Evolutionary conservation across 2,329 filamentous ascomycete species (phyloP).

Genomic region (Zelopaecilomyces penicillatus): DNA sequence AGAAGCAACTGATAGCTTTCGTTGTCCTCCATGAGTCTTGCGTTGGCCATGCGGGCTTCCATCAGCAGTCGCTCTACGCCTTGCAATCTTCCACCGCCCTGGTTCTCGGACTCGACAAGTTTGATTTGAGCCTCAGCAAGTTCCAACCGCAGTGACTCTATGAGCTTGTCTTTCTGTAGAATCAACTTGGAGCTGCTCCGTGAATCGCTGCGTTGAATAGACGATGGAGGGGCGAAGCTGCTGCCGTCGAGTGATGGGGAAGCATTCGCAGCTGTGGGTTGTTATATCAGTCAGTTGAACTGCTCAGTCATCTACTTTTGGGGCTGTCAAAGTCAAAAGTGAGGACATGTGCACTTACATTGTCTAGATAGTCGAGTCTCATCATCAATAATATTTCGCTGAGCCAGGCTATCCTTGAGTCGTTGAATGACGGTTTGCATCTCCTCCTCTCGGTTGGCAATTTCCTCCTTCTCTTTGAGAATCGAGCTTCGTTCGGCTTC

Average conservation of each 20-base stretch:
- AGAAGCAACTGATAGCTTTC: constrained; percentile 95
- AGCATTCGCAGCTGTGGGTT: constrained; percentile 35
- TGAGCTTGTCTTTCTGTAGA: constrained; percentile 91
- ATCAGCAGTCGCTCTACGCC: constrained; percentile 87
- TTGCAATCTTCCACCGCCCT: constrained; percentile 76
- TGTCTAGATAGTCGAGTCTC: constrained; percentile 50
- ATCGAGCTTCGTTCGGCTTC: constrained; percentile 82
- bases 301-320: constrained; percentile 13
- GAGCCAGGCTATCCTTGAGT: constrained; percentile 79
- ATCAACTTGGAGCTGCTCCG: constrained; percentile 83
- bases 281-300: background rate
- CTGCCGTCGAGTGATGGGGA: constrained; percentile 64
- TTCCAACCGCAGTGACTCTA: constrained; percentile 84
- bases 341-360: constrained; percentile 33
- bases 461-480: constrained; percentile 87
- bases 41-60: constrained; percentile 92
- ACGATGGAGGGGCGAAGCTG: constrained; percentile 80
- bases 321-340: background rate
- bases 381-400: constrained; percentile 47
- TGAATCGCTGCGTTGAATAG: constrained; percentile 79
- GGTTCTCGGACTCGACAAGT: constrained; percentile 86
- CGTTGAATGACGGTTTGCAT: constrained; percentile 85
- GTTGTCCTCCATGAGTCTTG: constrained; percentile 94
- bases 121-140: constrained; percentile 94
- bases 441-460: constrained; percentile 75